phyloP scores from a whole-genome alignment of 331 rosid genomes.

The Acacia pycnantha region DNA sequence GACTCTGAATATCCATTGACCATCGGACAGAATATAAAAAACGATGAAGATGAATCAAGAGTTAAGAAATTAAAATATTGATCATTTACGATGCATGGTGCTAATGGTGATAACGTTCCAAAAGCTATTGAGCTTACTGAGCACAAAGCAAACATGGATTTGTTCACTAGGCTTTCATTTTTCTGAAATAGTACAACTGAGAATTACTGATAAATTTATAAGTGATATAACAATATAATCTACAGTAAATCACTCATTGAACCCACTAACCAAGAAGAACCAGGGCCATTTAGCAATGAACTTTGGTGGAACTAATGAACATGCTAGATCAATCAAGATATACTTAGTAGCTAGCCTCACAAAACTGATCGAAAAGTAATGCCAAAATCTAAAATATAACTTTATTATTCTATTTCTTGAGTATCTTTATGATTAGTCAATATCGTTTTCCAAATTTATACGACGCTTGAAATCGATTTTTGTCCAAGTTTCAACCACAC shows the following conservation, averaged over 20 bases:
- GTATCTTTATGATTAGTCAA: not conserved
- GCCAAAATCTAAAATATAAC: not conserved
- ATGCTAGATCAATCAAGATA: not conserved
- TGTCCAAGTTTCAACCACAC: too few species aligned
- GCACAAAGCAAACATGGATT: not conserved
- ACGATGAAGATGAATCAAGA: too few species aligned
- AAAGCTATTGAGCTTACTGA: not conserved
- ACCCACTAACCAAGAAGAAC: not conserved
- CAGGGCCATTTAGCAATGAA: not conserved
- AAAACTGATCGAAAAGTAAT: not conserved
- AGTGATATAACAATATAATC: not conserved
- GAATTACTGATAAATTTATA: not conserved
- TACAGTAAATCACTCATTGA: not conserved
- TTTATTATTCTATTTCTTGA: not conserved
- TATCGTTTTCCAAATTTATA: not conserved
- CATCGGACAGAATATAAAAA: too few species aligned
- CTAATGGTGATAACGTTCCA: not conserved
- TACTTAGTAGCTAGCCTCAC: not conserved
- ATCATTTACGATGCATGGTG: too few species aligned
- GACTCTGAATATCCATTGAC: too few species aligned
- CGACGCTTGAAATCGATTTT: not conserved
- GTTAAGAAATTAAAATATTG: too few species aligned
- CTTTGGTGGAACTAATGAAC: not conserved
- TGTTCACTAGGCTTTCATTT: not conserved
- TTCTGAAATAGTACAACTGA: not conserved